Evolutionary conservation across 805 yeast species (phyloP), one percentile per base, ranked within the genome.

Genomic region (Sungouiozyma intestinalis): DNA sequence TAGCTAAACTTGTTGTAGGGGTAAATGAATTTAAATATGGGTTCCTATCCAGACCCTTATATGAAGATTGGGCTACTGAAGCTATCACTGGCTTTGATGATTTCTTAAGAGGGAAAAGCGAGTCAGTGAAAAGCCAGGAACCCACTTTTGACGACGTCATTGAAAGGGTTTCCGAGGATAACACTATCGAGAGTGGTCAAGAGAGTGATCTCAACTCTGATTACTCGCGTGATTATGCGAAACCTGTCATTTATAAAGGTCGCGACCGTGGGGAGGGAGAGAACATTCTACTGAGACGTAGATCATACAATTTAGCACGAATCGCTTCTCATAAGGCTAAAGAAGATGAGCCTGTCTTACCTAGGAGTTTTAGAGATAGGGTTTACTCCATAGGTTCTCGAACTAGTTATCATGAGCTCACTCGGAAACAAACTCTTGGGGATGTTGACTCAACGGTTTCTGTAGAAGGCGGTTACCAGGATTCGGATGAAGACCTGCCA

Each of bases 1-100:
- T 73, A 24, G 60, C 69, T 0, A 69, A 67, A 44, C 48, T 66
- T 3, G 50, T 73, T 3, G 73, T 70, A 20, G 78, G 78, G 19
- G 71, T 68, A 9, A 64, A 68, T 44, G 71, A 67, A 48, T 73
- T 73, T 50, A 69, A 69, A 48, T 71, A 70, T 47, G 76, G 78
- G 2, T 73, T 73, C 47, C 52, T 73, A 43, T 68, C 76, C 36
- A 63, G 77, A 14, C 68, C 76, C 0, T 50, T 71, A 13, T 64
- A 64, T 47, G 63, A 63, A 16, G 68, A 64, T 36, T 68, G 70
- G 60, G 71, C 72, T 2, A 62, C 65, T 0, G 62, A 60, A 33
- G 69, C 72, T 0, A 61, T 64, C 3, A 53, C 60, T n/a, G 67
- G 65, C 0, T 67, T 58, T 42, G 60, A 56, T 39, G 48, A 52